These are phyloP conservation scores for Russula griseocarnosa DNA, from an alignment of 768 basidiomycete species.

Conservation along the genomic window DNA sequence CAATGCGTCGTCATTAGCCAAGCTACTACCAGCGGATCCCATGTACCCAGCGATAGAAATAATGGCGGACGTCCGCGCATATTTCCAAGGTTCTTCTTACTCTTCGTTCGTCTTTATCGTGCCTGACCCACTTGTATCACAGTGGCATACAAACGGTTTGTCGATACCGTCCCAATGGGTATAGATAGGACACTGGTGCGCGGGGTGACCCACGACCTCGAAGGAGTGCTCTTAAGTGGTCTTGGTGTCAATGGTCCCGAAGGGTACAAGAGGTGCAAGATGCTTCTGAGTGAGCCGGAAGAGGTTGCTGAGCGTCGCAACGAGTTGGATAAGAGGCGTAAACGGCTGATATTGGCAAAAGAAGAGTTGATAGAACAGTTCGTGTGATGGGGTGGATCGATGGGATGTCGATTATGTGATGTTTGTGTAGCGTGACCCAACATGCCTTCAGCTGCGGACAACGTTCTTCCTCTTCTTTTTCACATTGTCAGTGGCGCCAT, in stretches of 20 bases:
- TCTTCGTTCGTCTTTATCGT: not conserved
- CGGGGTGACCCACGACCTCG: constrained; percentile 43
- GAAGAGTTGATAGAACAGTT: constrained; percentile 36
- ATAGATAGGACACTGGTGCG: constrained; percentile 54
- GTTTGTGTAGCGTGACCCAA: not conserved
- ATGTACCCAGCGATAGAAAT: constrained; percentile 55
- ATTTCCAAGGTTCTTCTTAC: constrained; percentile 60
- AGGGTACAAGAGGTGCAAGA: constrained; percentile 43
- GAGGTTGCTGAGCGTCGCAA: constrained; percentile 41
- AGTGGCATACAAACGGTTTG: constrained; percentile 58
- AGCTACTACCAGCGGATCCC: constrained; percentile 47
- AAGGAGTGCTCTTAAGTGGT: constrained; percentile 41
- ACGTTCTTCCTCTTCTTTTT: not conserved
- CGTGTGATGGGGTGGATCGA: not conserved
- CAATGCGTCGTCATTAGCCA: constrained; percentile 42
- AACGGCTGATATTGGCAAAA: constrained; percentile 45
- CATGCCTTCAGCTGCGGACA: not conserved
- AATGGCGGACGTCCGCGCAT: constrained; percentile 69
- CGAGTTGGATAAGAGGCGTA: constrained; percentile 48
- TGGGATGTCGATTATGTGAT: not conserved
- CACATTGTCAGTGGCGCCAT: not conserved
- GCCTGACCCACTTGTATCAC: constrained; percentile 3
- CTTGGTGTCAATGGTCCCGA: constrained; percentile 48
- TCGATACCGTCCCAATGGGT: constrained; percentile 52
- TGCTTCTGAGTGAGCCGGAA: constrained; percentile 48